Percentiles rank a stretch among this genome's conserved stretches.
phyloP scores from a whole-genome alignment of 1,284 basidiomycete species.

The Apiotrichum sp. region DNA sequence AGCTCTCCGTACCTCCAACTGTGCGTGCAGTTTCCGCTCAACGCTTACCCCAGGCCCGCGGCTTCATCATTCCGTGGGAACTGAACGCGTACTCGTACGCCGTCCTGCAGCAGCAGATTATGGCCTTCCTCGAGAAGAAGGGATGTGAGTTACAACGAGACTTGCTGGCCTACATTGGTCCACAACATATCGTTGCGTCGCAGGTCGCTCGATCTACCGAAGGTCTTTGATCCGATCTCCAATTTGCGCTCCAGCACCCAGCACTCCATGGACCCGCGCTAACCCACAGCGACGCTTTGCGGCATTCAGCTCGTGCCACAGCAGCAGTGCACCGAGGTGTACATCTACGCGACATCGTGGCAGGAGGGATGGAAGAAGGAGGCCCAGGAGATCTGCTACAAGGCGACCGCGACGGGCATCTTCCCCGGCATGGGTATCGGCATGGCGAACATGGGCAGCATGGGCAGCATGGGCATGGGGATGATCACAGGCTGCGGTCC shows the following conservation, averaged over 20 bases:
- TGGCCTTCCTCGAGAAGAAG: not conserved
- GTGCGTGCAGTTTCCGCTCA: not conserved
- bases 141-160: not conserved
- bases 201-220: too few relatives aligned
- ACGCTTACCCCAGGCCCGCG: not conserved
- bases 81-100: not conserved
- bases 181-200: too few relatives aligned
- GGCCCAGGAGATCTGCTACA: not conserved
- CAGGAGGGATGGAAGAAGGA: slow-evolving; percentile 2
- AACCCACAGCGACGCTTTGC: not conserved
- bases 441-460: not conserved
- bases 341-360: slow-evolving; percentile 1
- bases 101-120: not conserved
- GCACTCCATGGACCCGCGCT: not conserved
- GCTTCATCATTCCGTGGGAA: not conserved
- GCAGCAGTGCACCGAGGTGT: slow-evolving; percentile 1
- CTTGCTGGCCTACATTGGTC: too few relatives aligned
- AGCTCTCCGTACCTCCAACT: not conserved
- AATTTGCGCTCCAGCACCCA: not conserved
- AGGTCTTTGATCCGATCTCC: too few relatives aligned
- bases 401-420: not conserved
- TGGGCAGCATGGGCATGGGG: not conserved
- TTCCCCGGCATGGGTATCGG: not conserved
- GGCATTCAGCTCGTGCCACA: not conserved
- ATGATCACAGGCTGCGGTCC: not conserved